phyloP scores from a whole-genome alignment of 129 eudicot species.

The Rutidosis leptorrhynchoides region DNA sequence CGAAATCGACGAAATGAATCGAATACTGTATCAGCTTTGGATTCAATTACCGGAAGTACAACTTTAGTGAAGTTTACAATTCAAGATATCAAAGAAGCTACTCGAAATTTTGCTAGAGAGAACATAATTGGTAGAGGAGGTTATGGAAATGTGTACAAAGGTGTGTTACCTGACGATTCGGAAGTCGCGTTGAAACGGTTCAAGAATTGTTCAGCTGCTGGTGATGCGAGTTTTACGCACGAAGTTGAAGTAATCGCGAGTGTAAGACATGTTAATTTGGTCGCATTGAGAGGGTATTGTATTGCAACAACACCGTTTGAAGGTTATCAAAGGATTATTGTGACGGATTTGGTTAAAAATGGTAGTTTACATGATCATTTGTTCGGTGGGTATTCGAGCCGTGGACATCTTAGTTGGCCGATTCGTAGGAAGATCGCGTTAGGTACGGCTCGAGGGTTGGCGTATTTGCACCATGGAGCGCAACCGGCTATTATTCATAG shows the following conservation, averaged over 20 bases:
- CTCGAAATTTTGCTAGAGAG: constrained; percentile 59
- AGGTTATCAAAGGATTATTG: constrained; percentile 86
- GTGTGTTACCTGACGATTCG: constrained; percentile 57
- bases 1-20: constrained; percentile 17
- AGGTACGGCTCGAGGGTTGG: constrained; percentile 79
- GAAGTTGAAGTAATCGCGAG: constrained; percentile 94
- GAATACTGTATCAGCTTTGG: constrained; percentile 40
- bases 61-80: constrained; percentile 48
- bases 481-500: constrained; percentile 77
- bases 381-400: constrained; percentile 33
- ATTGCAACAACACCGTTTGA: constrained; percentile 62
- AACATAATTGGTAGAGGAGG: constrained; percentile 91
- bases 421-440: constrained; percentile 62
- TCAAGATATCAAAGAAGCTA: constrained; percentile 69
- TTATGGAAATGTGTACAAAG: constrained; percentile 91
- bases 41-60: constrained; percentile 58
- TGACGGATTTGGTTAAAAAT: constrained; percentile 74
- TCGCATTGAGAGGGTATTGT: constrained; percentile 81
- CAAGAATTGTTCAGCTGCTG: constrained; percentile 81
- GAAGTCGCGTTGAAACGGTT: constrained; percentile 90
- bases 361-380: constrained; percentile 87
- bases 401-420: constrained; percentile 61
- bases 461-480: constrained; percentile 81
- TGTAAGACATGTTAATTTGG: constrained; percentile 79
- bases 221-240: constrained; percentile 72